A percentile compares a stretch with the other conserved stretches of the same genome.
phyloP scores from a whole-genome alignment of 306 rosid species.

The Dryas alaskensis region DNA sequence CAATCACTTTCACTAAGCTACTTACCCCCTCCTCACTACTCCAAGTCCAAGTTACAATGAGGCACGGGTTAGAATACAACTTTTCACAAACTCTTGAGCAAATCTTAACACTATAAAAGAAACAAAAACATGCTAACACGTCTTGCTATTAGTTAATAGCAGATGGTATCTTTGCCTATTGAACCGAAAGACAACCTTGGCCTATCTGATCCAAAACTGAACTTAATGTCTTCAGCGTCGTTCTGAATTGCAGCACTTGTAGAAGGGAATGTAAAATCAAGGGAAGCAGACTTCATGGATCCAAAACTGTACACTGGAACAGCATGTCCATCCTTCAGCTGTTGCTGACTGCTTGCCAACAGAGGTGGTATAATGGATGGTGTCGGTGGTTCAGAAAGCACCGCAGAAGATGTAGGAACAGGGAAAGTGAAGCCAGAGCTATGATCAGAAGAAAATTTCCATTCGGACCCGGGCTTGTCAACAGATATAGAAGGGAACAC shows the following conservation, averaged over 20 bases:
- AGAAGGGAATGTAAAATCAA: slow-evolving; percentile 74
- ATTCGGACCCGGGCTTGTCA: slow-evolving; percentile 55
- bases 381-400: slow-evolving; percentile 70
- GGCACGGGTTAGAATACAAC: background rate
- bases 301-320: slow-evolving; percentile 61
- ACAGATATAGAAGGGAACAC: slow-evolving; percentile 58
- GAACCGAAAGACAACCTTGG: slow-evolving; percentile 51
- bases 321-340: slow-evolving; percentile 32
- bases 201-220: slow-evolving; percentile 66
- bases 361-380: slow-evolving; percentile 65
- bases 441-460: slow-evolving; percentile 53
- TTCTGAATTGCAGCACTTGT: slow-evolving; percentile 34
- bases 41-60: background rate
- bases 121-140: background rate
- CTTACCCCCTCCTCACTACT: background rate
- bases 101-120: slow-evolving; percentile 8
- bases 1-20: background rate
- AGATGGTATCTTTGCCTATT: slow-evolving; percentile 47
- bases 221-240: slow-evolving; percentile 50
- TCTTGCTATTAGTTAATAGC: slow-evolving; percentile 36
- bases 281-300: slow-evolving; percentile 41
- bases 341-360: slow-evolving; percentile 35
- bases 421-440: slow-evolving; percentile 75
- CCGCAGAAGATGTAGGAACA: slow-evolving; percentile 52
- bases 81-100: background rate